phyloP scores from a whole-genome alignment of 163 green algal genomes.

The Smithsoniella earleae region DNA sequence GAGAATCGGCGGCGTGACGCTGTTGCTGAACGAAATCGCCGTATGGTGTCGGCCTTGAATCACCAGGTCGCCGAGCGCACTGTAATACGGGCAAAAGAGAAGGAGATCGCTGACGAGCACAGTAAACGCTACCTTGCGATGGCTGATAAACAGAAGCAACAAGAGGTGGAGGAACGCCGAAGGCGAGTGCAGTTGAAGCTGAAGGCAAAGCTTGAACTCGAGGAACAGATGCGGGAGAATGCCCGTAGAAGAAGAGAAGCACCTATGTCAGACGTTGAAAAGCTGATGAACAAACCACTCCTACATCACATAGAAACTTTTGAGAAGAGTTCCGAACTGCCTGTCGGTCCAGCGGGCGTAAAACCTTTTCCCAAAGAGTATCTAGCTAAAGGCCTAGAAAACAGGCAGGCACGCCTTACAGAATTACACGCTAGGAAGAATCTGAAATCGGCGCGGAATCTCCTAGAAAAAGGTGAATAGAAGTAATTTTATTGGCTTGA shows the following conservation, averaged over 20 bases:
- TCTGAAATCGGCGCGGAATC: not conserved
- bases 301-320: conserved; percentile 1
- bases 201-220: conserved; percentile 15
- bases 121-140: conserved; percentile 5
- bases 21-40: not conserved
- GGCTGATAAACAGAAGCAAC: not conserved
- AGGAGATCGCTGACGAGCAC: not conserved
- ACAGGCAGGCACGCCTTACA: not conserved
- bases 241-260: not conserved
- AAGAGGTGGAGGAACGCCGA: conserved; percentile 5
- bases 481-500: too few relatives aligned
- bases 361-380: conserved; percentile 14
- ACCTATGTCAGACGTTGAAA: conserved; percentile 28
- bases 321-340: conserved; percentile 9
- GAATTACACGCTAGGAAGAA: not conserved
- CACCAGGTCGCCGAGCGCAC: conserved; percentile 6
- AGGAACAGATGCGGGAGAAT: conserved; percentile 28
- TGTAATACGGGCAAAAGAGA: not conserved
- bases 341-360: too few relatives aligned
- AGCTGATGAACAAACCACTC: not conserved
- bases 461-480: not conserved
- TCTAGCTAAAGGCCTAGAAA: not conserved
- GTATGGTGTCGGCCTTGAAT: conserved; percentile 3
- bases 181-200: conserved; percentile 18
- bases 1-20: conserved; percentile 5